These are phyloP conservation scores for Trametes maxima DNA, from an alignment of 768 basidiomycete species.

Conservation along the genomic window DNA sequence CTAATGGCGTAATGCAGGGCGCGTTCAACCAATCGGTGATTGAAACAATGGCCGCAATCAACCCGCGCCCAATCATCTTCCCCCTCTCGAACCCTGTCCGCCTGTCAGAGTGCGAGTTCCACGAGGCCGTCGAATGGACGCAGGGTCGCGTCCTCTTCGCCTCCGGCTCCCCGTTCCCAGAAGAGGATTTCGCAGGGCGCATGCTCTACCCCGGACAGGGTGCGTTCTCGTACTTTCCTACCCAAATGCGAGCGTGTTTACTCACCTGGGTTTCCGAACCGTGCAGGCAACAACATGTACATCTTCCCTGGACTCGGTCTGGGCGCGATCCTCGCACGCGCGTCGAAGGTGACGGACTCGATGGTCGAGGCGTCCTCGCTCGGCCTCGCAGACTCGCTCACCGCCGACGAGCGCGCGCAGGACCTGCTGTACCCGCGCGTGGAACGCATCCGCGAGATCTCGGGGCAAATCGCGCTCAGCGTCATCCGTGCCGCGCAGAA, in stretches of 20 bases:
- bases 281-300: constrained; percentile 83
- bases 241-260: neutral
- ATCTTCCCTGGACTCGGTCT: constrained; percentile 83
- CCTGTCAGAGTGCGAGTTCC: constrained; percentile 81
- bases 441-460: constrained; percentile 85
- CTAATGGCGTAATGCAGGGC: constrained; percentile 42
- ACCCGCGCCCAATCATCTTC: constrained; percentile 87
- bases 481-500: constrained; percentile 84
- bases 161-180: constrained; percentile 83
- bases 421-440: constrained; percentile 84
- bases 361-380: constrained; percentile 91
- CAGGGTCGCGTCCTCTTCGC: constrained; percentile 83
- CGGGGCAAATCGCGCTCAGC: constrained; percentile 65
- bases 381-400: constrained; percentile 77
- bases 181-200: constrained; percentile 55
- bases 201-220: constrained; percentile 78
- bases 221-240: neutral
- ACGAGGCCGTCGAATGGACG: constrained; percentile 72
- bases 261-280: neutral
- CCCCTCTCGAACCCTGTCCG: constrained; percentile 87
- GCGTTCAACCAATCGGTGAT: constrained; percentile 78
- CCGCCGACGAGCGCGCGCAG: constrained; percentile 60
- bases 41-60: constrained; percentile 74
- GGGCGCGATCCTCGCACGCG: constrained; percentile 72
- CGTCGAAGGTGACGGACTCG: constrained; percentile 70